Evolutionary conservation across 345 rosid species (phyloP).

Genomic region (Lumnitzera racemosa): DNA sequence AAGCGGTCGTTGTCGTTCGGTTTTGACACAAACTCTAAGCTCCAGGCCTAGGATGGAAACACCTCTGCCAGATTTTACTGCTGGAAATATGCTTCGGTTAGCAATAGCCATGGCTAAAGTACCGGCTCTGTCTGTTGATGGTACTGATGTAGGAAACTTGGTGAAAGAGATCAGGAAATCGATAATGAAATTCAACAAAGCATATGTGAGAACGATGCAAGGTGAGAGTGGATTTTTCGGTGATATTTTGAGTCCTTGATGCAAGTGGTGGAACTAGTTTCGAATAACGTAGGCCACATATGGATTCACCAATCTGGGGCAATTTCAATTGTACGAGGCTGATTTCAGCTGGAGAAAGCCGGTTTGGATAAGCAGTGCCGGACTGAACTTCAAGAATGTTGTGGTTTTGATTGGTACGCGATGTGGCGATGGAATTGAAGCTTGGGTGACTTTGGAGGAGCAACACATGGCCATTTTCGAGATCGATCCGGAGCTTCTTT

Average conservation of each 20-base stretch:
- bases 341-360: conserved; percentile 32
- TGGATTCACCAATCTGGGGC: conserved; percentile 17
- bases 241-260: background rate
- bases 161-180: conserved; percentile 7
- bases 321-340: conserved; percentile 17
- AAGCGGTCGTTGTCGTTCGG: background rate
- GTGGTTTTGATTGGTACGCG: conserved; percentile 9
- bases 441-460: conserved; percentile 18
- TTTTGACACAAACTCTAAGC: conserved; percentile 1
- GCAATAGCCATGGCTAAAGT: conserved; percentile 10
- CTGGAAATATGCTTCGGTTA: conserved; percentile 17
- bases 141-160: conserved; percentile 9
- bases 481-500: conserved; percentile 7
- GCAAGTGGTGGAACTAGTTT: background rate
- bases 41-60: conserved; percentile 17
- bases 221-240: conserved; percentile 1
- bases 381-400: background rate
- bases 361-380: conserved; percentile 11
- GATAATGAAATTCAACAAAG: conserved; percentile 3
- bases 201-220: conserved; percentile 14
- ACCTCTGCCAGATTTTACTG: conserved; percentile 11
- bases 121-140: background rate
- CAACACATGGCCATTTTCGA: conserved; percentile 18
- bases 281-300: background rate
- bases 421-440: conserved; percentile 21